Evolutionary conservation across 2,329 filamentous ascomycete species (phyloP).

Genomic region (Fusarium zealandicum): DNA sequence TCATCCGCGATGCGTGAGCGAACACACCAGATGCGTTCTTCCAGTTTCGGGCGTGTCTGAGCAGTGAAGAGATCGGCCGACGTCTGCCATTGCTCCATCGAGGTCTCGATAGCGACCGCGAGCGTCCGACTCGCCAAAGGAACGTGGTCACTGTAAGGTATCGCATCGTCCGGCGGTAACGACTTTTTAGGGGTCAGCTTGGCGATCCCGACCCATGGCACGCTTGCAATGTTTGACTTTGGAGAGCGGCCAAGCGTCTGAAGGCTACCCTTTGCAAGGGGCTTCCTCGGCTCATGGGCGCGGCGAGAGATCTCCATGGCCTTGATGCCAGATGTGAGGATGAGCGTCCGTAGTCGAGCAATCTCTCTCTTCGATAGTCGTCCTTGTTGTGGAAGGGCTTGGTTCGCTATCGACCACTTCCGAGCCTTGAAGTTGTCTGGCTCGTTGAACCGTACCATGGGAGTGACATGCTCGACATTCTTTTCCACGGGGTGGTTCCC

Average conservation of each 20-base stretch:
- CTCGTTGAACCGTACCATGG: constrained; percentile 39
- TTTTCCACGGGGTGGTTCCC: constrained; percentile 46
- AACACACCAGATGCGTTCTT: constrained; percentile 55
- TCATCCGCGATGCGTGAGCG: constrained; percentile 59
- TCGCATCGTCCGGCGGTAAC: constrained; percentile 45
- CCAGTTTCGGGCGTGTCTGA: constrained; percentile 62
- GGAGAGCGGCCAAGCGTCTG: constrained; percentile 32
- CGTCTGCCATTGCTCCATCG: constrained; percentile 62
- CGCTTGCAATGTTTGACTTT: constrained; percentile 31
- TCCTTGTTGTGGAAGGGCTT: constrained; percentile 46
- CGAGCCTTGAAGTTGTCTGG: constrained; percentile 42
- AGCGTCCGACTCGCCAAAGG: constrained; percentile 61
- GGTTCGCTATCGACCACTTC: constrained; percentile 62
- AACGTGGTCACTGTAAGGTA: constrained; percentile 56
- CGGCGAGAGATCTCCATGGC: constrained; percentile 79
- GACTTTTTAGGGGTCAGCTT: constrained; percentile 48
- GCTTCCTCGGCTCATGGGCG: constrained; percentile 58
- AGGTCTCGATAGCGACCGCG: constrained; percentile 55
- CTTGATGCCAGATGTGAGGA: constrained; percentile 88
- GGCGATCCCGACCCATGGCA: constrained; percentile 55
- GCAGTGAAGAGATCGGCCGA: constrained; percentile 66
- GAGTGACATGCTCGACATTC: constrained; percentile 46
- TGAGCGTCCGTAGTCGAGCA: constrained; percentile 76
- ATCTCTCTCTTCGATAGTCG: constrained; percentile 73
- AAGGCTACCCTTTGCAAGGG: constrained; percentile 41